Evolutionary conservation across 2,329 filamentous ascomycete genomes (phyloP), one percentile per base, ranked within the genome.

Genomic region (Simplicillium sp.): DNA sequence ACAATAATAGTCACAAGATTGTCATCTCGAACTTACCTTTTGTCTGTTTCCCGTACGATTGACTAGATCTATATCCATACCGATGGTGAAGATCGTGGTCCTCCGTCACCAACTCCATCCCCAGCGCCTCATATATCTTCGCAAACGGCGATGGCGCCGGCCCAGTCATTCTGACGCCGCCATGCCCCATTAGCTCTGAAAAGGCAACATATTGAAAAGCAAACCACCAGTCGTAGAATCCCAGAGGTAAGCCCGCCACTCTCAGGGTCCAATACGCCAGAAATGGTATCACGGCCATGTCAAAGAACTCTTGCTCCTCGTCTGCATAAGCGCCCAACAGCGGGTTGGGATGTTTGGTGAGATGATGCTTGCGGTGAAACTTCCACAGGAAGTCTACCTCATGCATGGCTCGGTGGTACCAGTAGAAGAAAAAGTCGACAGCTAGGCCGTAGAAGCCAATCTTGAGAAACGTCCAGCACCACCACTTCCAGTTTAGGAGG

Each of bases 151-250:
- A 54, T 0, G 62, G 58, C 0, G 58, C 53, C 1, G 53, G 54
- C 1, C 55, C 48, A 35, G 56, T 56, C 7, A 66, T 37, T 3
- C 64, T 57, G 15, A 66, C 39, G 0, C 61, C 60, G 8, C 54
- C 58, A 39, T 64, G 61, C 7, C 61, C 61, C 16, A 53, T 52
- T 2, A 62, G 40, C 41, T 65, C 61, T 9, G 58, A 47, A 45
- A 57, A 67, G 6, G 63, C 54, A 12, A 66, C 54, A 38, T 65
- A 67, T 37, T 62, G 53, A 36, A 65, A 58, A 47, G 62, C 67
- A 14, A 67, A 45, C 61, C 63, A 67, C 62, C 62, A 67, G 25
- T 66, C 64, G 32, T 66, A 66, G 46, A 67, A 67, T 2, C 61
- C 62, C 58, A 67, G 62, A 0, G 64, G 62, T 6, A 66, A 37